These are phyloP conservation scores for Solanum pennellii DNA, from an alignment of 257 asterid genomes.

Conservation along the genomic window DNA sequence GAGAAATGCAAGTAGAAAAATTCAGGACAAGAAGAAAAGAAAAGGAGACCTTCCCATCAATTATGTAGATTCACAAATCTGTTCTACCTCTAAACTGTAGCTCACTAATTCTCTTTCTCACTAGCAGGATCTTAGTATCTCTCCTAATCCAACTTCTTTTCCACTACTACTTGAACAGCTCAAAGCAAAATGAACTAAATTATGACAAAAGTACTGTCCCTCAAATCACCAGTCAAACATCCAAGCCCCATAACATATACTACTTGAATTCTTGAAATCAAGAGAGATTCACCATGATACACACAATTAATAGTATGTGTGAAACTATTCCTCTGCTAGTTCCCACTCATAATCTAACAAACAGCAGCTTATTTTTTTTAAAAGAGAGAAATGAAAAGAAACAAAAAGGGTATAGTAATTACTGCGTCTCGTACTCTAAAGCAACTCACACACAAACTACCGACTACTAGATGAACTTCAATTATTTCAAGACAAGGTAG, in stretches of 20 bases:
- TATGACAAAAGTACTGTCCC: not conserved
- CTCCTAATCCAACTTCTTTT: not conserved
- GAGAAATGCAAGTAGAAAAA: not conserved
- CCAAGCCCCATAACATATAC: not conserved
- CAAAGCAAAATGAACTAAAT: constrained; percentile 1
- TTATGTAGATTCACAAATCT: not conserved
- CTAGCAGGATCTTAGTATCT: not conserved
- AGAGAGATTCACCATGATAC: not conserved
- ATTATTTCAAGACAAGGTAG: not conserved
- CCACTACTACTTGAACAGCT: not conserved
- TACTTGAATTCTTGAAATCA: not conserved
- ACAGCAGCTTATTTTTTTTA: too few species aligned
- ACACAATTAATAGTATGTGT: not conserved
- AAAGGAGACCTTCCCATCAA: not conserved
- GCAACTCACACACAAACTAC: constrained; percentile 1
- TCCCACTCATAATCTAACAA: not conserved
- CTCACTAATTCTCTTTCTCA: not conserved
- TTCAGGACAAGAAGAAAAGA: not conserved
- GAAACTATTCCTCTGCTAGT: not conserved
- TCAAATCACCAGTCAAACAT: not conserved
- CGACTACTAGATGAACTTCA: not conserved
- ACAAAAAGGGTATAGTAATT: not conserved
- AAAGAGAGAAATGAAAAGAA: too few species aligned
- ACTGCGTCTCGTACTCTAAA: not conserved
- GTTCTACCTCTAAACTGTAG: not conserved